These are phyloP conservation scores for Colletotrichum sp. DNA, from an alignment of 2,329 filamentous ascomycete genomes.

Conservation along the genomic window DNA sequence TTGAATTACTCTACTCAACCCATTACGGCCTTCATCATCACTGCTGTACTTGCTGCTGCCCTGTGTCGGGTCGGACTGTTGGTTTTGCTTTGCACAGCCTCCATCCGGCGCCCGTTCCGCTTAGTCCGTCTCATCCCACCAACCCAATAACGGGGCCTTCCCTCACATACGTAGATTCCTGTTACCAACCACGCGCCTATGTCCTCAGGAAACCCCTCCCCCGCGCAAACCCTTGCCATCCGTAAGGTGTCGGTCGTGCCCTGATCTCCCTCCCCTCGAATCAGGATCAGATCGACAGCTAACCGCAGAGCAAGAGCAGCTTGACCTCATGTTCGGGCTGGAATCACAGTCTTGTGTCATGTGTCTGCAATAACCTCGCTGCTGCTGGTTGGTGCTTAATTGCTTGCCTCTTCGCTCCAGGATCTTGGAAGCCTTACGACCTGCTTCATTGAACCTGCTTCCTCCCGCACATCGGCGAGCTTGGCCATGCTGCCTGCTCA, in stretches of 20 bases:
- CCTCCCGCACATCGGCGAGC: background rate
- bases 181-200: background rate
- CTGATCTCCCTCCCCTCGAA: background rate
- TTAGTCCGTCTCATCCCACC: slow-evolving; percentile 4
- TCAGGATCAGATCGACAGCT: background rate
- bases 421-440: background rate
- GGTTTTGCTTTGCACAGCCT: slow-evolving; percentile 17
- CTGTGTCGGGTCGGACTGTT: background rate
- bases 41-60: background rate
- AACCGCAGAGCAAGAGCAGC: background rate
- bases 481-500: background rate
- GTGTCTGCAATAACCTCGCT: background rate
- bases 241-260: background rate
- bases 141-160: background rate
- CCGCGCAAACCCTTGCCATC: background rate
- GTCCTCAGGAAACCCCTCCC: background rate
- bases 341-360: background rate
- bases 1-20: background rate
- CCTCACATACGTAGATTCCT: background rate
- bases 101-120: slow-evolving; percentile 4
- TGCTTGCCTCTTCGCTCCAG: background rate
- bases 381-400: background rate
- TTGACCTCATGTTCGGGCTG: background rate
- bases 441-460: background rate
- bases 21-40: background rate